Base-by-base conservation (phyloP, 1,284 basidiomycete genomes). In the Cryptococcus sp. region DNA sequence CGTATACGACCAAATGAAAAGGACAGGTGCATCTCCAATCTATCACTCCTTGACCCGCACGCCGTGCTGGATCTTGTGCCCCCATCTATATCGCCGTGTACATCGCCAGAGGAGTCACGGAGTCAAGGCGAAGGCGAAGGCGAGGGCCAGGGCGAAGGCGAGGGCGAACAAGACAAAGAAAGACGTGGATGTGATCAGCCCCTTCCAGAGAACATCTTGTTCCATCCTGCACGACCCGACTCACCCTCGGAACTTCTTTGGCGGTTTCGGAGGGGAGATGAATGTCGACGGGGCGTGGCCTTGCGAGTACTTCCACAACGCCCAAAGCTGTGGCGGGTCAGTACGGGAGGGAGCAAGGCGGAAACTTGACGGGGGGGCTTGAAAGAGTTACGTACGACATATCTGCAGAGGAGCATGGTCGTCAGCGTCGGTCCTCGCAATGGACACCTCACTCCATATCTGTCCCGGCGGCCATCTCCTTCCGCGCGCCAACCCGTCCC, bases 161-260 rank as follows among this genome's bases (percentile, higher is more conserved):
- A 49, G 5, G 13, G 35, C 15, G 35, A 20, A 16, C 9, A 33
- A 50, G 15, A 35, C 23, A 28, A 56, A 4, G 44, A 12, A 28
- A 42, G 24, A 35, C 5, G 45, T 33, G 20, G 23, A 36, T 15
- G 21, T 38, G 6, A 40, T n/a, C 24, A 48, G 38, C 18, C 37
- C 1, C 15, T 20, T 48, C 16, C 43, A 18, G 35, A 9, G 18
- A 16, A 28, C 45, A 49, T 18, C 49, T 12, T 33, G n/a, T n/a
- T n/a, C n/a, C 28, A 33, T 9, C 28, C 9, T 33, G 28, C 28
- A 33, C 4, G 28, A 33, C 28, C 4, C 4, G 28, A 70, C 73
- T 62, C 60, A 76, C 74, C 74, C 71, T 56, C 74, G 63, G 60
- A 67, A 64, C 61, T 70, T 74, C 65, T 75, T 76, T 13, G 74